Conservation (phyloP, 176 grass and related monocot genomes). For the Cenchrus americanus region DNA sequence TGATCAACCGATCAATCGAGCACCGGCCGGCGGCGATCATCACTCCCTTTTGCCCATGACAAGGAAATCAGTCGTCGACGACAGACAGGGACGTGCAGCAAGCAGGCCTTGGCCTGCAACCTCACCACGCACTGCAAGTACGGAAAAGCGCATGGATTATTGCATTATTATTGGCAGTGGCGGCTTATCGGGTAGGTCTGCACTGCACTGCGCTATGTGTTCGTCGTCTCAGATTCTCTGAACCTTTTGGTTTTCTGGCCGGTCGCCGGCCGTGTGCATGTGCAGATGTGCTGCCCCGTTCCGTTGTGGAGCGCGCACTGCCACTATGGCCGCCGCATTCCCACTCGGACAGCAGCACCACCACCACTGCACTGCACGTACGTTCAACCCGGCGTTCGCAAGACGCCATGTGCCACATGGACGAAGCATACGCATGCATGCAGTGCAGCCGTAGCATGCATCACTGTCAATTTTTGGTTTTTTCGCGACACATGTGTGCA, state of each 20-base stretch:
- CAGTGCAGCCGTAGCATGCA: not conserved
- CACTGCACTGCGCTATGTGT: not conserved
- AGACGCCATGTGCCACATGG: slow-evolving; percentile 1
- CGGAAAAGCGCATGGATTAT: slow-evolving; percentile 17
- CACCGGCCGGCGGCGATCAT: too few species aligned
- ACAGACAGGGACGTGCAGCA: too few species aligned
- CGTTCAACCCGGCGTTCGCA: not conserved
- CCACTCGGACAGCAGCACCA: not conserved
- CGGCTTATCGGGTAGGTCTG: slow-evolving; percentile 31
- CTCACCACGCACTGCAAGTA: not conserved
- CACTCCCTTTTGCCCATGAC: too few species aligned
- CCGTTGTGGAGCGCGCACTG: slow-evolving; percentile 8
- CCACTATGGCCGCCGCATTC: slow-evolving; percentile 16
- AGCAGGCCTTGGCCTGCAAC: too few species aligned
- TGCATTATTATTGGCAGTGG: slow-evolving; percentile 1
- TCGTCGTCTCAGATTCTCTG: slow-evolving; percentile 37
- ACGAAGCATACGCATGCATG: not conserved
- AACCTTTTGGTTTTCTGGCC: slow-evolving; percentile 7
- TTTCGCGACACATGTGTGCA: too few species aligned
- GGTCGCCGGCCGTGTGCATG: not conserved
- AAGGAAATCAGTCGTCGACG: too few species aligned
- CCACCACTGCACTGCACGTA: not conserved
- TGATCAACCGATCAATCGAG: too few species aligned
- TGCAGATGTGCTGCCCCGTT: not conserved
- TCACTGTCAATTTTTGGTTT: not conserved